Evolutionary conservation across 306 rosid species (phyloP).

Genomic region (Acacia confusa): DNA sequence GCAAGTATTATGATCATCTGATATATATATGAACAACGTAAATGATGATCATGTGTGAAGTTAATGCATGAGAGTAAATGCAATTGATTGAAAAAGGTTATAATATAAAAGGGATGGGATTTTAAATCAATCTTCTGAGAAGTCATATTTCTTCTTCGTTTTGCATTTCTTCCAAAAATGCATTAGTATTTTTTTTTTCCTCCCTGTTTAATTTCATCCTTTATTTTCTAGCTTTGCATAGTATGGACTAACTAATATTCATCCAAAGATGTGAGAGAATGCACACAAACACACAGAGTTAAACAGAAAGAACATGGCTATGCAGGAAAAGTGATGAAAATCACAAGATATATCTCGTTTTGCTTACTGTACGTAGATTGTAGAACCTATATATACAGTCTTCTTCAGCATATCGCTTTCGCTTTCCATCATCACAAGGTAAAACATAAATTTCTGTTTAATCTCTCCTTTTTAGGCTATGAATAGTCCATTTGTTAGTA

Average conservation of each 20-base stretch:
- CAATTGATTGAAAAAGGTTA: not conserved
- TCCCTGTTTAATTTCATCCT: no score
- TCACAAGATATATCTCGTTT: slow-evolving; percentile 30
- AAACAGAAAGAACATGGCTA: slow-evolving; percentile 27
- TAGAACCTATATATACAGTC: slow-evolving; percentile 30
- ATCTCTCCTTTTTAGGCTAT: slow-evolving; percentile 45
- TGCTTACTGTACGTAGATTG: slow-evolving; percentile 32
- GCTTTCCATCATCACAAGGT: slow-evolving; percentile 36
- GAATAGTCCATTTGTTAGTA: slow-evolving; percentile 37
- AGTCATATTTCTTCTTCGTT: not conserved
- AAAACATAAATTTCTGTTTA: slow-evolving; percentile 45
- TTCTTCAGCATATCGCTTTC: slow-evolving; percentile 33
- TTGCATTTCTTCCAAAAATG: slow-evolving; percentile 18
- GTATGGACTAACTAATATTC: slow-evolving; percentile 26
- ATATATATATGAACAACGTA: not conserved
- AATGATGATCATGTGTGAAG: not conserved
- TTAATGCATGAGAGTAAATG: not conserved
- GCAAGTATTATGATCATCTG: not conserved
- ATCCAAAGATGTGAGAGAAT: slow-evolving; percentile 29
- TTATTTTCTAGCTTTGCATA: slow-evolving; percentile 30
- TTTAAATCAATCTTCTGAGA: not conserved
- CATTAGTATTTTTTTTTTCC: not conserved
- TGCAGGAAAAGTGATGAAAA: slow-evolving; percentile 29
- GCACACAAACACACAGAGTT: not conserved
- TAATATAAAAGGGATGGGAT: not conserved